These are phyloP conservation scores for Cudoniella acicularis DNA, from an alignment of 495 filamentous ascomycete genomes.

Conservation along the genomic window DNA sequence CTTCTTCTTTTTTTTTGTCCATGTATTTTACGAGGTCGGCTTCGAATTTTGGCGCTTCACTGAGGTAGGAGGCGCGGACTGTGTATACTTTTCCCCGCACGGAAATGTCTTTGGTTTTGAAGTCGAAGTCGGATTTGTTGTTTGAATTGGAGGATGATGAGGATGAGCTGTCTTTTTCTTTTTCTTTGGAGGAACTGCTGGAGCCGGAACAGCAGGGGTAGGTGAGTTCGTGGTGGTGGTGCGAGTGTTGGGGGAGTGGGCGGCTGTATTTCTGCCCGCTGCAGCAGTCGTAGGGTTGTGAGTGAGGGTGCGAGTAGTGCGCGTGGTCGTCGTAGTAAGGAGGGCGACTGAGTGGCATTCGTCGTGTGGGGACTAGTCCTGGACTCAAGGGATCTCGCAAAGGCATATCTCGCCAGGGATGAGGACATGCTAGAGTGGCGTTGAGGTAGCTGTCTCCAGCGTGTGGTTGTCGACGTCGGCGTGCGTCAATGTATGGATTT, in stretches of 20 bases:
- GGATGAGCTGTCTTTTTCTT: too few relatives aligned
- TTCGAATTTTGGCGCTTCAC: conserved; percentile 19
- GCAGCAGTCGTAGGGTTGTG: too few relatives aligned
- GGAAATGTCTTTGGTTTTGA: conserved; percentile 20
- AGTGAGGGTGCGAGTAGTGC: neutral
- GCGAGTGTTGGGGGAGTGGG: neutral
- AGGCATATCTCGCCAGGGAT: too few relatives aligned
- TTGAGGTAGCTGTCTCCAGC: neutral
- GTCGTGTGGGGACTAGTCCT: neutral
- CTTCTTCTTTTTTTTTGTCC: conserved; percentile 21
- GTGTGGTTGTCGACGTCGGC: neutral
- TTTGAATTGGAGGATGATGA: conserved; percentile 3
- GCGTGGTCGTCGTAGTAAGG: neutral
- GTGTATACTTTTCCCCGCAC: conserved; percentile 12
- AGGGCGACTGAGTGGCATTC: neutral
- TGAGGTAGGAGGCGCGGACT: conserved; percentile 13
- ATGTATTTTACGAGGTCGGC: conserved; percentile 15
- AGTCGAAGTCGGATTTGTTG: neutral
- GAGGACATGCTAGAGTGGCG: neutral
- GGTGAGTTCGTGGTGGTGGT: neutral
- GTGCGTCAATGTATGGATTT: too few relatives aligned
- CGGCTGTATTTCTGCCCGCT: neutral
- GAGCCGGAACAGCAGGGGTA: too few relatives aligned
- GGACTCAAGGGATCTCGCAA: too few relatives aligned
- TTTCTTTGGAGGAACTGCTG: too few relatives aligned